phyloP scores from a whole-genome alignment of 176 grass and related monocot genomes.

The maize (Zea mays) region Zm-B73-REFERENCE-NAM-5.0 NC_050096.1:72631501-72632000 shows the following conservation, averaged over 20 bases:
- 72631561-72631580: neutral
- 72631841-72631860: constrained; percentile 48
- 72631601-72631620: constrained; percentile 41
- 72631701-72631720: constrained; percentile 55
- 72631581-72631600: neutral
- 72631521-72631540: neutral
- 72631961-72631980: neutral
- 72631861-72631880: constrained; percentile 19
- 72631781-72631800: constrained; percentile 43
- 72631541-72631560: neutral
- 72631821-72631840: constrained; percentile 56
- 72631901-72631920: constrained; percentile 10
- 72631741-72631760: constrained; percentile 48
- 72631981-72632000: constrained; percentile 9
- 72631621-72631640: constrained; percentile 78
- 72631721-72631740: constrained; percentile 63
- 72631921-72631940: neutral
- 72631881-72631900: neutral
- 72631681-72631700: constrained; percentile 42
- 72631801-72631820: constrained; percentile 43
- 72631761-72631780: constrained; percentile 54
- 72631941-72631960: neutral
- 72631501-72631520: neutral
- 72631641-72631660: constrained; percentile 87
- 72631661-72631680: constrained; percentile 63